Evolutionary conservation across 148 eudicot genomes (phyloP).

Genomic region (Vaccinium corymbosum): DNA sequence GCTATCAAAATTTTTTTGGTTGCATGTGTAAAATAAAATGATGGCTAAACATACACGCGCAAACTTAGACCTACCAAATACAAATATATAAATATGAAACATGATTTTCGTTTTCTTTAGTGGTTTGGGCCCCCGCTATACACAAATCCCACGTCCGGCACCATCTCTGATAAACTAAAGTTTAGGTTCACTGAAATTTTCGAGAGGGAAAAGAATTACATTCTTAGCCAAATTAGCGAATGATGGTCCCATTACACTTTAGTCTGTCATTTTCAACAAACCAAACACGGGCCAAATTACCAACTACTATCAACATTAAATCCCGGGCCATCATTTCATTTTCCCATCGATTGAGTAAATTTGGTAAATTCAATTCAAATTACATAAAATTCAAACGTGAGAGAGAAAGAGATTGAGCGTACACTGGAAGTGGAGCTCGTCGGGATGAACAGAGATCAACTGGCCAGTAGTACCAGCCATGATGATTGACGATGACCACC

Average conservation of each 20-base stretch:
- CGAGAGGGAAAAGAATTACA: background rate
- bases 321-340: background rate
- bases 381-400: background rate
- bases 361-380: background rate
- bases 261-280: background rate
- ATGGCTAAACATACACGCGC: too few species aligned
- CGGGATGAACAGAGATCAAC: conserved; percentile 69
- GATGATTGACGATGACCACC: conserved; percentile 19
- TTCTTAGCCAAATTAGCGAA: background rate
- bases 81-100: too few species aligned
- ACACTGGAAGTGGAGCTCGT: conserved; percentile 77
- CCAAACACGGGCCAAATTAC: background rate
- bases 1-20: too few species aligned
- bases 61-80: too few species aligned
- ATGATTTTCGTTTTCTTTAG: too few species aligned
- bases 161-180: background rate
- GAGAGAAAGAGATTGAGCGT: conserved; percentile 11
- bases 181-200: background rate
- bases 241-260: background rate
- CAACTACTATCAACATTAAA: background rate
- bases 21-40: too few species aligned
- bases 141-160: too few species aligned
- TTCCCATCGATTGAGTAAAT: background rate
- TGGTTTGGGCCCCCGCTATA: too few species aligned
- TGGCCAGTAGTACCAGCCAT: conserved; percentile 43